Evolutionary conservation across 805 yeast genomes (phyloP).

Genomic region (Suhomyces faveliae): DNA sequence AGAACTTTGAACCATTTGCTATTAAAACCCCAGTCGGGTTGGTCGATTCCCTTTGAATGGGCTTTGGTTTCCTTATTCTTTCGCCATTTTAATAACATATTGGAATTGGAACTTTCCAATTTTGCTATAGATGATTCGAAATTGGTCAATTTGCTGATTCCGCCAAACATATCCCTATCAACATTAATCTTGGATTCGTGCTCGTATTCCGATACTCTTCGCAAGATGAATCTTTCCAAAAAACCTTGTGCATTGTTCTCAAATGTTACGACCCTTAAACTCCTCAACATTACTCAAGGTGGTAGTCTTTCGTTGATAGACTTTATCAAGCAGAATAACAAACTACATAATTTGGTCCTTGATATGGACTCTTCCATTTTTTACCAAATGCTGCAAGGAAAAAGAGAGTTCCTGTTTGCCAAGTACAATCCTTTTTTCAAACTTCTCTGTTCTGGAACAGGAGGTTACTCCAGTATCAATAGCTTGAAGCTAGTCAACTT

Average conservation of each 20-base stretch:
- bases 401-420: conserved; percentile 28
- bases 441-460: conserved; percentile 34
- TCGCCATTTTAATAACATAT: conserved; percentile 37
- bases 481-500: conserved; percentile 31
- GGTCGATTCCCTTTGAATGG: conserved; percentile 51
- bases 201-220: conserved; percentile 15
- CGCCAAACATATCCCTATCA: conserved; percentile 11
- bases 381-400: conserved; percentile 18
- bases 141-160: conserved; percentile 10
- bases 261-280: conserved; percentile 35
- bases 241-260: conserved; percentile 36
- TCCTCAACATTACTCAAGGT: conserved; percentile 40
- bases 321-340: conserved; percentile 37
- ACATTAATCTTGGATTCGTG: conserved; percentile 22
- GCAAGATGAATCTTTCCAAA: conserved; percentile 13
- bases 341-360: conserved; percentile 38
- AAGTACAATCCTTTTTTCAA: conserved; percentile 26
- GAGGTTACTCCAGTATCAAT: conserved; percentile 28
- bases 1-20: conserved; percentile 33
- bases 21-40: conserved; percentile 45
- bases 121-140: conserved; percentile 47
- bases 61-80: conserved; percentile 47
- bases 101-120: conserved; percentile 43
- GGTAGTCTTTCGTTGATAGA: conserved; percentile 51
- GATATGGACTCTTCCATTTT: conserved; percentile 52